These are phyloP conservation scores for Paramecium sonneborni DNA, from an alignment of 73 alveolate genomes.

Conservation along the genomic window DNA sequence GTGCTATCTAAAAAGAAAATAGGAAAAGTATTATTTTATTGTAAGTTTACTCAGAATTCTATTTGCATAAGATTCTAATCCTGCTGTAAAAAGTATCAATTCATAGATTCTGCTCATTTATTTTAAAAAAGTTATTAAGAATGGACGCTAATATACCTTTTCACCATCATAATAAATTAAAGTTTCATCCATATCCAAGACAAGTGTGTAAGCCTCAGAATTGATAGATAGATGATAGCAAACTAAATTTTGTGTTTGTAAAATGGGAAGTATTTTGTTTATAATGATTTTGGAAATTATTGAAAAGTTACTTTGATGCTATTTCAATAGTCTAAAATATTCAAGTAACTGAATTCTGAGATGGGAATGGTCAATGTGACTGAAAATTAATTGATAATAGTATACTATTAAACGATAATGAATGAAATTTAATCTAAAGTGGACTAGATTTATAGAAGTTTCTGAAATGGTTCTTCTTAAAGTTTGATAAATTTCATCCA, in stretches of 20 bases:
- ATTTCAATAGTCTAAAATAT: not conserved
- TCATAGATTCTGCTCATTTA: conserved; percentile 92
- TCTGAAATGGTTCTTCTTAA: not conserved
- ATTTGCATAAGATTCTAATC: conserved; percentile 94
- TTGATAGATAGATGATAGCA: not conserved
- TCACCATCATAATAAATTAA: conserved; percentile 84
- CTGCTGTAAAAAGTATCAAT: conserved; percentile 97
- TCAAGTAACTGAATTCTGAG: no score
- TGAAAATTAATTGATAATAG: no score
- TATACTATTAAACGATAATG: no score
- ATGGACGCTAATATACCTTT: not conserved
- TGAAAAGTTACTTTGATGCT: not conserved
- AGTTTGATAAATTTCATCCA: not conserved
- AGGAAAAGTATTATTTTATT: conserved; percentile 72
- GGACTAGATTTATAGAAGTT: not conserved
- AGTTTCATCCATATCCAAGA: conserved; percentile 97
- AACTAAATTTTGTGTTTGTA: not conserved
- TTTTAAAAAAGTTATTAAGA: conserved; percentile 72
- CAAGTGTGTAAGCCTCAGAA: conserved; percentile 78
- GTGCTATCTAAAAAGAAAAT: conserved; percentile 93
- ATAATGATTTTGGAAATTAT: not conserved
- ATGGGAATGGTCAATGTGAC: no score
- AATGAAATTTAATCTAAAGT: no score
- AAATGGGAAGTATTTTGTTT: not conserved
- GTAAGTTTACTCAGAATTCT: conserved; percentile 90